These are phyloP conservation scores for Podila verticillata DNA, from an alignment of 192 early-diverging fungal genomes.

Conservation along the genomic window DNA sequence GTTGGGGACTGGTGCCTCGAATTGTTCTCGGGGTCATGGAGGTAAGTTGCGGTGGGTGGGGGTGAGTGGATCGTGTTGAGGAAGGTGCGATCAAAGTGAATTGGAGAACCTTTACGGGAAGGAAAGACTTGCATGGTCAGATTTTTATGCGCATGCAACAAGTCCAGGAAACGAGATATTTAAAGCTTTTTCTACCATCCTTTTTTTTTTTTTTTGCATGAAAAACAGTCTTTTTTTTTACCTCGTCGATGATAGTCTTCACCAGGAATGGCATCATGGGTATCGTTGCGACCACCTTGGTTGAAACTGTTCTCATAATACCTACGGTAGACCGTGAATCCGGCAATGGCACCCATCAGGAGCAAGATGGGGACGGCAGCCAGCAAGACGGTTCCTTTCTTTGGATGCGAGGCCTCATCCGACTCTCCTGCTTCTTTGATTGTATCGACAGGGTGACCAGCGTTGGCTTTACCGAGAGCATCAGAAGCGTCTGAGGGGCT, in stretches of 20 bases:
- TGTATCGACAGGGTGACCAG: conserved; percentile 11
- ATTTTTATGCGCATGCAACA: too few species aligned
- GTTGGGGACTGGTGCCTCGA: conserved; percentile 21
- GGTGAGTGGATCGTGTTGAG: conserved; percentile 36
- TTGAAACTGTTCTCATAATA: conserved; percentile 35
- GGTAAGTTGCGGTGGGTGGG: conserved; percentile 27
- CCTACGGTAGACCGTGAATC: conserved; percentile 34
- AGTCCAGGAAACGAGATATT: too few species aligned
- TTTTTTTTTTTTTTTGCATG: too few species aligned
- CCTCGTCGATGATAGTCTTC: conserved; percentile 30
- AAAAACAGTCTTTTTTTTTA: conserved; percentile 9
- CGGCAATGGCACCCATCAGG: conserved; percentile 38
- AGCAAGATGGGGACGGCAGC: conserved; percentile 29
- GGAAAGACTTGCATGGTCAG: not conserved
- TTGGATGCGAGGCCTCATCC: conserved; percentile 1
- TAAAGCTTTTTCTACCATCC: too few species aligned
- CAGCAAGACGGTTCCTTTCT: conserved; percentile 17
- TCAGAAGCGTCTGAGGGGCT: conserved; percentile 6
- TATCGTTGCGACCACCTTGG: conserved; percentile 25
- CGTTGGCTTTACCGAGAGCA: conserved; percentile 16
- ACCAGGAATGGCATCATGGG: conserved; percentile 11
- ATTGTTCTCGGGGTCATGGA: conserved; percentile 26
- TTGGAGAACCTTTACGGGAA: conserved; percentile 23
- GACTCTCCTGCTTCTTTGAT: not conserved
- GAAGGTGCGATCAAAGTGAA: conserved; percentile 46